Base-by-base conservation (phyloP, 1,284 basidiomycete species). In the Erythrobasidium hasegawianum region DNA sequence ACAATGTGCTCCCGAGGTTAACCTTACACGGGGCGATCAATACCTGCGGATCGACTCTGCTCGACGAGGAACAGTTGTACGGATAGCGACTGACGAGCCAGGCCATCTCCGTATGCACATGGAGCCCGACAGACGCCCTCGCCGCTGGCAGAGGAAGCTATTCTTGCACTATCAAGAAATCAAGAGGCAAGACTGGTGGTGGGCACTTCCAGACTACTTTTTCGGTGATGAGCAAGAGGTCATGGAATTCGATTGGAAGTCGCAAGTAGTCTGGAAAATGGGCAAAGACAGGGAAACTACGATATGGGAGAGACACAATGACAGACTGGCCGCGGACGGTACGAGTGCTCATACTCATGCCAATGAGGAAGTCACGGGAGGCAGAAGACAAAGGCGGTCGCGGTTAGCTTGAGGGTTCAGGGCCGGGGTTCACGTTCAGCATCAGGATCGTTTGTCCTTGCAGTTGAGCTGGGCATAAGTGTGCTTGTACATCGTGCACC, bases 241-340 rank as follows among this genome's bases (percentile, higher is more conserved):
- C 11, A 64, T 64, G 61, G 61, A 64, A 40, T 64, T 64, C 47
- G 61, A 64, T 24, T 64, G 61, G 61, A 64, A 64, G 41, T 41
- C 29, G 27, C 61, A 64, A 22, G 16, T 27, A 24, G 56, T 64
- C 11, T 64, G 61, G 61, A 43, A 20, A 22, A 57, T 57, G 61
- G 61, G 61, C 13, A 27, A 57, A 18, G 41, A 64, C 18, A 33
- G 61, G 26, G 53, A 64, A 7, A 43, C 9, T 14, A 57, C 55
- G n/a, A 14, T 64, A 9, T 64, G 61, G 61, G 20, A 43, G 14
- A 55, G 45, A 18, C 14, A 41, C 16, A 64, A 64, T 24, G 27
- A 27, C 29, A 33, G 41, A 16, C 16, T 64, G 9, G 54, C 43
- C 10, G 53, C 55, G 13, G 61, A 64, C 45, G 61, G 61, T 8